Percentiles rank a stretch among this genome's conserved stretches.
Evolutionary conservation across 441 rosid genomes (phyloP).

Genomic region (Capsella rubella): DNA sequence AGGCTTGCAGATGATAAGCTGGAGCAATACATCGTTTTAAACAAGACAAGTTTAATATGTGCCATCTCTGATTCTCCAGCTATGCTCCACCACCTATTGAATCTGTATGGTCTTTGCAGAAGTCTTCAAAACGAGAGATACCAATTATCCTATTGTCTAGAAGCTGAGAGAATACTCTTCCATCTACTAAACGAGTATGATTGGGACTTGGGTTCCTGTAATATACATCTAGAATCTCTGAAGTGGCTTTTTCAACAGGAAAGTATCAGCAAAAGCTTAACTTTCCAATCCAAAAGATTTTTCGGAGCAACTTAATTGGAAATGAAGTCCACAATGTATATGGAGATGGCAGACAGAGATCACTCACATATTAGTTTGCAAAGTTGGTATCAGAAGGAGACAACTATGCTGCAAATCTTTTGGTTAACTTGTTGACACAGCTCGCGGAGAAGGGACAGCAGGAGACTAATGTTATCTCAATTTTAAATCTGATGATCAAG

Average conservation of each 20-base stretch:
- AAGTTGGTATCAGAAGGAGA: constrained; percentile 76
- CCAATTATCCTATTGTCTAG: constrained; percentile 76
- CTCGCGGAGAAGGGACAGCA: constrained; percentile 56
- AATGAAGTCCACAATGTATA: constrained; percentile 45
- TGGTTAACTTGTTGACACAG: constrained; percentile 61
- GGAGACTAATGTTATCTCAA: constrained; percentile 58
- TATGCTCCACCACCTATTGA: constrained; percentile 60
- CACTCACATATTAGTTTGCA: constrained; percentile 62
- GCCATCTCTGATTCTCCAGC: constrained; percentile 41
- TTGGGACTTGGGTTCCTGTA: constrained; percentile 80
- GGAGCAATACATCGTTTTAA: constrained; percentile 84
- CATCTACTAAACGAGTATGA: constrained; percentile 65
- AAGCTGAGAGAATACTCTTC: constrained; percentile 87
- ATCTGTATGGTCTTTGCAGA: constrained; percentile 79
- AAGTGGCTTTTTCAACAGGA: constrained; percentile 96
- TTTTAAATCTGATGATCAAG: constrained; percentile 57
- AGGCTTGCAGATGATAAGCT: constrained; percentile 94
- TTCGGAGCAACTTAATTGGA: constrained; percentile 50
- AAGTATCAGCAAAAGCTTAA: constrained; percentile 60
- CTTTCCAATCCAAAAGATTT: constrained; percentile 67
- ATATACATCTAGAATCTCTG: constrained; percentile 67
- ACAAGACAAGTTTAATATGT: constrained; percentile 50
- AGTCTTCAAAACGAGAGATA: constrained; percentile 59
- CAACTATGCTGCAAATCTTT: constrained; percentile 63
- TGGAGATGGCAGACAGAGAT: constrained; percentile 48